phyloP scores from a whole-genome alignment of 1,139 yeast species.

The Hanseniaspora uvarum region DNA sequence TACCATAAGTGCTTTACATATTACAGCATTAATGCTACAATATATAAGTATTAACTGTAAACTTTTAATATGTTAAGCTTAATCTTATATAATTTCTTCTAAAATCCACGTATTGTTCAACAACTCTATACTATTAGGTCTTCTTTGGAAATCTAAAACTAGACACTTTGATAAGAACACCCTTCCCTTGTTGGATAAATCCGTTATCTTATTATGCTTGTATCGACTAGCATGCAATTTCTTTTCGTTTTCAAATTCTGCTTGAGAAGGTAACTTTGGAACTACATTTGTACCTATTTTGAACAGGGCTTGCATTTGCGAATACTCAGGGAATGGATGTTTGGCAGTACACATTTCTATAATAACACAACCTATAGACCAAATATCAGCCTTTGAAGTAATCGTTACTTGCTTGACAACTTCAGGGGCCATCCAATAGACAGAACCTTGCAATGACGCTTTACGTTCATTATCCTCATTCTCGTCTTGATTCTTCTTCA shows the following conservation, averaged over 20 bases:
- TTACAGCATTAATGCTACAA: too few species aligned
- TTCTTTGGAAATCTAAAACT: slow-evolving; percentile 58
- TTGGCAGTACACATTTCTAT: slow-evolving; percentile 92
- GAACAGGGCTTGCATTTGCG: slow-evolving; percentile 94
- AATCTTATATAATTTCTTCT: slow-evolving; percentile 7
- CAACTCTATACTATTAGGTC: slow-evolving; percentile 67
- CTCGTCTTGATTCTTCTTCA: slow-evolving; percentile 21
- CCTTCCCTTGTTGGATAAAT: slow-evolving; percentile 31
- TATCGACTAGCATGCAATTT: slow-evolving; percentile 2
- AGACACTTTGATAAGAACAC: slow-evolving; percentile 54
- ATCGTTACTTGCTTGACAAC: slow-evolving; percentile 86
- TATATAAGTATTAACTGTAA: not conserved
- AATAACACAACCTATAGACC: slow-evolving; percentile 89
- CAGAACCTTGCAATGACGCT: slow-evolving; percentile 85
- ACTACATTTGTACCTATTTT: slow-evolving; percentile 72
- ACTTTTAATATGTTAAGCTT: not conserved
- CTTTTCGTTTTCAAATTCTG: slow-evolving; percentile 48
- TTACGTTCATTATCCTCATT: slow-evolving; percentile 36
- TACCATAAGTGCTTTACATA: too few species aligned
- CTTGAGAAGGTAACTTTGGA: slow-evolving; percentile 73
- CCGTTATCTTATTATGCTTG: slow-evolving; percentile 14
- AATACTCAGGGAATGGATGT: slow-evolving; percentile 87
- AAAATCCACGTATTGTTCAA: slow-evolving; percentile 44
- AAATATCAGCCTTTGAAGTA: slow-evolving; percentile 82
- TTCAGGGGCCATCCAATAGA: slow-evolving; percentile 98